Evolutionary conservation across 1,284 basidiomycete genomes (phyloP).

Genomic region (Ceratobasidium sp.): DNA sequence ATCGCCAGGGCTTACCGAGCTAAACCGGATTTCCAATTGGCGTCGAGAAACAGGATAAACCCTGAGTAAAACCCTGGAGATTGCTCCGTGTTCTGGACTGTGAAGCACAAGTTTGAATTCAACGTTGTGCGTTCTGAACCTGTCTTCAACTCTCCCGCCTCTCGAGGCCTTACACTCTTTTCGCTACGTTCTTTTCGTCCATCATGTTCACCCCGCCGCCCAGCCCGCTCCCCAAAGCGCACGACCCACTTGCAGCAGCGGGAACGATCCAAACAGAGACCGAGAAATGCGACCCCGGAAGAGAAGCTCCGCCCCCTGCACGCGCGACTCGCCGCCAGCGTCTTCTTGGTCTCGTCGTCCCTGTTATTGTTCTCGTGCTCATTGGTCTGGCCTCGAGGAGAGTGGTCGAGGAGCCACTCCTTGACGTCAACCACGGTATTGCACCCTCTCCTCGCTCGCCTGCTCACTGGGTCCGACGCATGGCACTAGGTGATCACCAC

Average conservation of each 20-base stretch:
- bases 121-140: not conserved
- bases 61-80: not conserved
- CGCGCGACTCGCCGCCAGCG: conserved; percentile 1
- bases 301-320: not conserved
- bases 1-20: conserved; percentile 8
- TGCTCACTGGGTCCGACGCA: not conserved
- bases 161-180: conserved; percentile 19
- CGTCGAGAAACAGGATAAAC: not conserved
- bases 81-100: conserved; percentile 21
- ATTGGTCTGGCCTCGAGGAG: conserved; percentile 13
- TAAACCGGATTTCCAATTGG: not conserved
- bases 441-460: conserved; percentile 5
- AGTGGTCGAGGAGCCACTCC: not conserved
- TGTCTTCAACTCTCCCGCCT: conserved; percentile 8
- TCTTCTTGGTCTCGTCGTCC: conserved; percentile 13
- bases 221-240: conserved; percentile 32
- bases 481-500: not conserved
- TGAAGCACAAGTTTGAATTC: not conserved
- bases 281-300: conserved; percentile 12
- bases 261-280: conserved; percentile 1
- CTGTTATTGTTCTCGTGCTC: conserved; percentile 19
- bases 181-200: not conserved
- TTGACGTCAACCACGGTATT: not conserved
- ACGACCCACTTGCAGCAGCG: not conserved
- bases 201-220: conserved; percentile 44